Evolutionary conservation across 176 grass and related monocot genomes (phyloP).

Genomic region (Hordeum vulgare): MorexV3_pseudomolecules_assembly NC_058520.1:393622254-393622753

Average conservation of each 20-base stretch:
- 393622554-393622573: neutral
- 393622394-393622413: neutral
- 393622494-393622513: neutral
- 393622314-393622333: no score
- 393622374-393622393: neutral
- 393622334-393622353: no score
- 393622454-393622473: neutral
- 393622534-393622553: neutral
- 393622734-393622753: neutral
- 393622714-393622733: neutral
- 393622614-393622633: neutral
- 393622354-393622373: no score
- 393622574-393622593: neutral
- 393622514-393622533: neutral
- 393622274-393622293: no score
- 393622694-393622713: neutral
- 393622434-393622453: neutral
- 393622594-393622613: neutral
- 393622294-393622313: no score
- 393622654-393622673: neutral
- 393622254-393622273: no score
- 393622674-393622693: neutral
- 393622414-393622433: neutral
- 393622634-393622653: neutral
- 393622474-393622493: neutral